A percentile compares a stretch with the other conserved stretches of the same genome.
Conservation (phyloP, 345 rosid species). For the Ceriops tagal region DNA sequence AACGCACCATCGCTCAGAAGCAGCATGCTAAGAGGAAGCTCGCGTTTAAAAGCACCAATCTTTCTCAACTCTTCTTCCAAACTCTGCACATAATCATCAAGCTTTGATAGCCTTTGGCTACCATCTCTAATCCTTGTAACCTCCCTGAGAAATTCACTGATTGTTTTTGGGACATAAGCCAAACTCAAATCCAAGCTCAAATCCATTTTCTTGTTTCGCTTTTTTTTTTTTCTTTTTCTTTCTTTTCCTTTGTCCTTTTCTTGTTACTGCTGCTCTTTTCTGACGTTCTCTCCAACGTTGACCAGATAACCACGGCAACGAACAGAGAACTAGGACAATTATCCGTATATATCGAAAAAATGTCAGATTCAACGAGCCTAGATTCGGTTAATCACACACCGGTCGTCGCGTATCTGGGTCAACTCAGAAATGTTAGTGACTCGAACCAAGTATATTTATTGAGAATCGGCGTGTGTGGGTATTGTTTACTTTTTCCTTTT, state of each 20-base stretch:
- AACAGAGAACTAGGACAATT: slow-evolving; percentile 1
- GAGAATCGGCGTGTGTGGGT: slow-evolving; percentile 20
- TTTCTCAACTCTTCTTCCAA: slow-evolving; percentile 68
- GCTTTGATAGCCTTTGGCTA: slow-evolving; percentile 37
- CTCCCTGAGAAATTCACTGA: slow-evolving; percentile 46
- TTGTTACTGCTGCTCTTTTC: not conserved
- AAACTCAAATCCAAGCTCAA: slow-evolving; percentile 59
- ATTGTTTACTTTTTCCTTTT: slow-evolving; percentile 22
- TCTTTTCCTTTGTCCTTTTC: not conserved
- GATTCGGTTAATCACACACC: slow-evolving; percentile 36
- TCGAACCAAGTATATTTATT: not conserved
- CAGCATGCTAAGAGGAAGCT: slow-evolving; percentile 76
- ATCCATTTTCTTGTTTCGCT: slow-evolving; percentile 38
- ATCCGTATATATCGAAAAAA: slow-evolving; percentile 11
- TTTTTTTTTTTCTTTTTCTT: not conserved
- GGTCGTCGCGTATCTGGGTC: slow-evolving; percentile 37
- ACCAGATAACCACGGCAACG: slow-evolving; percentile 26
- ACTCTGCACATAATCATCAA: slow-evolving; percentile 44
- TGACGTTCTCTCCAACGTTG: slow-evolving; percentile 12
- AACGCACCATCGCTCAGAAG: slow-evolving; percentile 57
- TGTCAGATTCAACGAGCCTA: slow-evolving; percentile 39
- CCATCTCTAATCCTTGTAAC: slow-evolving; percentile 38
- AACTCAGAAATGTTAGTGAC: slow-evolving; percentile 21
- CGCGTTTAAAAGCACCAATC: slow-evolving; percentile 68
- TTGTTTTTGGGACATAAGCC: slow-evolving; percentile 41